phyloP scores from a whole-genome alignment of 257 asterid genomes.

The Solanum medicagineum region DNA sequence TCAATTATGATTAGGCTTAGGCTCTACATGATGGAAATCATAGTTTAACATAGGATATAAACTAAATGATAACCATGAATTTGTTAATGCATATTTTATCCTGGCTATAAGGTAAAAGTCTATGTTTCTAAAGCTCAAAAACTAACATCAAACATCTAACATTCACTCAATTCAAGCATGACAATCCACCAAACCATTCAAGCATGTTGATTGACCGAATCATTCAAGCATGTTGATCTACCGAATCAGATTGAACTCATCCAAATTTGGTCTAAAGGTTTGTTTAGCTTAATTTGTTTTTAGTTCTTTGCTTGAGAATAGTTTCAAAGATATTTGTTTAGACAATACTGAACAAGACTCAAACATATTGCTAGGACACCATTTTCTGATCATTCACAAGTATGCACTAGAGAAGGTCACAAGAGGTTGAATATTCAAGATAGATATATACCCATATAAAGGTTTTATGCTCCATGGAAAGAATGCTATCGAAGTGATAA shows the following conservation, averaged over 20 bases:
- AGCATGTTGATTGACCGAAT: not conserved
- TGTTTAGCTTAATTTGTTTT: not conserved
- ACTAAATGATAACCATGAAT: not conserved
- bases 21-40: not conserved
- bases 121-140: not conserved
- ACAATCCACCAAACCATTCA: not conserved
- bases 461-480: conserved; percentile 98
- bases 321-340: not conserved
- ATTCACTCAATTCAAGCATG: not conserved
- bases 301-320: not conserved
- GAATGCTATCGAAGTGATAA: conserved; percentile 75
- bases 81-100: not conserved
- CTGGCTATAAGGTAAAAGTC: not conserved
- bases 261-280: not conserved
- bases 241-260: not conserved
- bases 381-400: not conserved
- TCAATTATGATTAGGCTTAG: not conserved
- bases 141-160: not conserved
- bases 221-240: not conserved
- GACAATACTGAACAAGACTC: not conserved
- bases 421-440: not conserved
- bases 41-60: not conserved
- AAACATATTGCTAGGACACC: not conserved
- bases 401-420: not conserved
- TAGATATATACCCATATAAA: conserved; percentile 61